phyloP scores from a whole-genome alignment of 352 stramenopile genomes.

The Phytopythium sindhum region DNA sequence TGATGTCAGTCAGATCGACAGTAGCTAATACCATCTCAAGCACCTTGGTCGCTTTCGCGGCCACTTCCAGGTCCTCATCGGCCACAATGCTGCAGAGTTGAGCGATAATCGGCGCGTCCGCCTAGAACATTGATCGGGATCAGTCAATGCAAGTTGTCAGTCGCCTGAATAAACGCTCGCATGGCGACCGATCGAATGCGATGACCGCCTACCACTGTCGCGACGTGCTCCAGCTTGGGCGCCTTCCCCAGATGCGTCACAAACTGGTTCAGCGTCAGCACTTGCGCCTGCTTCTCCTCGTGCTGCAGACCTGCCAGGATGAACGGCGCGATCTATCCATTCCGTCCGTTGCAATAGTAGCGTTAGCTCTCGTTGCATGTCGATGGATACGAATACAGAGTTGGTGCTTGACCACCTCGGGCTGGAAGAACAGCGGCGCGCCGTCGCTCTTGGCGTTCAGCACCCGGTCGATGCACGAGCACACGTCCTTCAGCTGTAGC shows the following conservation, averaged over 20 bases:
- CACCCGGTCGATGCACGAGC: constrained; percentile 75
- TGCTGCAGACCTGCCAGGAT: constrained; percentile 66
- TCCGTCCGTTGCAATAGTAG: background rate
- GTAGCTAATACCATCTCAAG: constrained; percentile 45
- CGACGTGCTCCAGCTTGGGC: constrained; percentile 43
- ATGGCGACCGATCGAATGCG: background rate
- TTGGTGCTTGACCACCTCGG: constrained; percentile 32
- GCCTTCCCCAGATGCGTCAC: constrained; percentile 56
- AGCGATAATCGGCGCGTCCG: constrained; percentile 43
- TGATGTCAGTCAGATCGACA: background rate
- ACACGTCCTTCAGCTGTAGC: constrained; percentile 61
- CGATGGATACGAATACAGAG: constrained; percentile 7
- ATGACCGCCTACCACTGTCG: constrained; percentile 36
- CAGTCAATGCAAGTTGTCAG: background rate
- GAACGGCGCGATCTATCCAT: constrained; percentile 68
- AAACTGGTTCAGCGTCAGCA: constrained; percentile 72
- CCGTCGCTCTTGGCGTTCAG: constrained; percentile 47
- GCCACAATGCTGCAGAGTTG: constrained; percentile 53
- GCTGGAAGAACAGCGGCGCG: constrained; percentile 63
- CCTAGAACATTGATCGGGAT: constrained; percentile 20
- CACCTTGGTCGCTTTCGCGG: constrained; percentile 53
- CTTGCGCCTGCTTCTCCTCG: constrained; percentile 48
- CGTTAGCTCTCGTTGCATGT: background rate
- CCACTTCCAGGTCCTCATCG: constrained; percentile 71
- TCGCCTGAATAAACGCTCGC: background rate